Evolutionary conservation across 139 green algal species (phyloP), one percentile per base, ranked within the genome.

Genomic region (Microglena sp.): DNA sequence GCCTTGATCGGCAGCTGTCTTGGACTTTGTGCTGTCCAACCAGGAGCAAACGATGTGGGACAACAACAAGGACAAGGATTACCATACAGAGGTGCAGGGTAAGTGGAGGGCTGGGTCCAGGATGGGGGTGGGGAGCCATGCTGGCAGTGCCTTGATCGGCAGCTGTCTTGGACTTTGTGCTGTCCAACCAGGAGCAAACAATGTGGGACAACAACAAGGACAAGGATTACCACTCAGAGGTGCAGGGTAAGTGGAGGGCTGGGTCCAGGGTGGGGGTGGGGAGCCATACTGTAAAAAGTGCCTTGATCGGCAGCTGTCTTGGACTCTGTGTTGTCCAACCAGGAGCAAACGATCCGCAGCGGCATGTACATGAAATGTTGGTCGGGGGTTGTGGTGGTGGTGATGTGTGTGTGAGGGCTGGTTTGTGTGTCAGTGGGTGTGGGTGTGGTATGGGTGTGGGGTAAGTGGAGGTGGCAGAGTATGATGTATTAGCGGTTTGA

Each of bases 21-120:
- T 96, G 34, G 84, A 96, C 74, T 95, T 83, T 62, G 89, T 92
- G 29, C 75, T 96, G 44, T 76, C 33, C 5, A 82, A 95, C 69
- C 63, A 55, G 45, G 75, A 83, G 2, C 69, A 79, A 44, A 36
- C 64, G 8, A n/a, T 59, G 3, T 94, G 88, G 89, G 88, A 96
- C 73, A 96, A 96, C 82, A 88, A 90, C 63, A 30, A 60, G 4
- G 64, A 78, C 60, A 67, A 66, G 57, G 88, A 95, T 78, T 95
- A 73, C 72, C 84, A 90, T n/a, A n/a, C n/a, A n/a, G n/a, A n/a
- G n/a, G n/a, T n/a, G n/a, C n/a, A n/a, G n/a, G n/a, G n/a, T n/a
- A n/a, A n/a, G n/a, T n/a, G n/a, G n/a, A n/a, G n/a, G n/a, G n/a
- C 8, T 46, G 40, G 40, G 40, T 46, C 40, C 40, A 46, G 40